Evolutionary conservation across 192 early-diverging fungal species (phyloP), one percentile per base, ranked within the genome.

Genomic region (Coemansia asiatica): DNA sequence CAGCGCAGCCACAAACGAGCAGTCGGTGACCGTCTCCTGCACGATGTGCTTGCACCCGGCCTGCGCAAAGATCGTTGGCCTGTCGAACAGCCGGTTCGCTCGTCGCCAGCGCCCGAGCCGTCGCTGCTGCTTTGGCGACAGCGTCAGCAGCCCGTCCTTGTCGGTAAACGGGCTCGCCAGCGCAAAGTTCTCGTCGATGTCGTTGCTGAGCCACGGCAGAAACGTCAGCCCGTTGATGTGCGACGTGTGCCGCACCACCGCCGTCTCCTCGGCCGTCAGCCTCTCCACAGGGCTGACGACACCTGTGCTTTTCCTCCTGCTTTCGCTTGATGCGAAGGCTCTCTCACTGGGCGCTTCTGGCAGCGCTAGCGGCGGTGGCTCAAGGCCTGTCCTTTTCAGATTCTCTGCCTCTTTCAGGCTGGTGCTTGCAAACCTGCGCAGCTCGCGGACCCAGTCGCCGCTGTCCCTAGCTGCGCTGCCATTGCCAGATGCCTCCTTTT

Each of bases 1-100:
- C 28, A 97, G 69, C 27, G 93, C 94, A 5, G 95, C 93, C 6
- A 97, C 95, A 77, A 97, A 95, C 12, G 94, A 95, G 72, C 95
- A 97, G 79, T 97, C 95, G 2, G 91, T 94, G 1, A 97, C 95
- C 16, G 92, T 87, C 69, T 97, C 94, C 83, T 95, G 86, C 49
- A 89, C 79, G 38, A 91, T 90, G 59, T 83, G 87, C 1, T 72
- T 73, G 68, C 88, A 87, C 8, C 91, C 91, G 29, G 89, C 82
- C 27, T 85, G 61, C 21, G 76, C 74, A 61, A 95, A 88, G 69
- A 97, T 86, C 40, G 69, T 77, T 0, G 91, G 91, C 15, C 76
- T 71, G 25, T 70, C 68, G 86, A 90, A 90, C 15, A 94, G 78
- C 61, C 92, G 84, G 15, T 83, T 82, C 8, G 92, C 90, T 12